These are phyloP conservation scores for Leishmania turanica DNA, from an alignment of 208 protist genomes.

Conservation along the genomic window DNA sequence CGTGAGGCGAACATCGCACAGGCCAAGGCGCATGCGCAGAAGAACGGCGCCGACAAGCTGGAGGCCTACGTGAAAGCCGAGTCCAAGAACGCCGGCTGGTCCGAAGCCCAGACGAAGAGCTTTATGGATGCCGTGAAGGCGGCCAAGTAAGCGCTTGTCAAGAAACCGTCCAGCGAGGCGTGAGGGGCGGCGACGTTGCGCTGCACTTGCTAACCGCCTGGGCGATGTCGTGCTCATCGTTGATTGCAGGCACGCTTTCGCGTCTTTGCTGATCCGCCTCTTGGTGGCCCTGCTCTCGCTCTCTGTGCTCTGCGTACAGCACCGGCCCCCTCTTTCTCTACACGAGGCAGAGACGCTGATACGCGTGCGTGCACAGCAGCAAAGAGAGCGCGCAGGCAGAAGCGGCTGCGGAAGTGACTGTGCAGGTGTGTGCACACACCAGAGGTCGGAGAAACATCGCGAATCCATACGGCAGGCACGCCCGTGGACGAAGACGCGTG, in stretches of 20 bases:
- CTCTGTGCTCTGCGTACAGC: neutral
- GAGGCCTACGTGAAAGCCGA: slow-evolving; percentile 73
- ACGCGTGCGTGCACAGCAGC: neutral
- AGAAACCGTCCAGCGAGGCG: neutral
- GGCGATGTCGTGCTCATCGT: neutral
- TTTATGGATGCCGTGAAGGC: slow-evolving; percentile 86
- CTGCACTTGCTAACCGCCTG: neutral
- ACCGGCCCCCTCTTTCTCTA: neutral
- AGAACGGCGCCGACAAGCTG: slow-evolving; percentile 77
- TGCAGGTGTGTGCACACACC: neutral
- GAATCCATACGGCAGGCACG: neutral
- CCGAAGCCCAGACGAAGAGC: slow-evolving; percentile 69
- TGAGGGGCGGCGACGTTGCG: neutral
- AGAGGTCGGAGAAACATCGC: too few relatives aligned
- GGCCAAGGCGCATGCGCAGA: slow-evolving; percentile 65
- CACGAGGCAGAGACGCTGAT: neutral
- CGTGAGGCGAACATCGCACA: slow-evolving; percentile 76
- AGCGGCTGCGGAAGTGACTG: too few relatives aligned
- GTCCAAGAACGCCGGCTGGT: slow-evolving; percentile 89
- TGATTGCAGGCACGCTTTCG: neutral
- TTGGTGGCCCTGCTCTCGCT: neutral
- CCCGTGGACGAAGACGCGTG: neutral
- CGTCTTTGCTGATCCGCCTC: neutral
- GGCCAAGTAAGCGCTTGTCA: slow-evolving; percentile 44
- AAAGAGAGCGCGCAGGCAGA: neutral